Conservation (phyloP, 2,329 filamentous ascomycete genomes). For the Trichoderma atroviride region DNA sequence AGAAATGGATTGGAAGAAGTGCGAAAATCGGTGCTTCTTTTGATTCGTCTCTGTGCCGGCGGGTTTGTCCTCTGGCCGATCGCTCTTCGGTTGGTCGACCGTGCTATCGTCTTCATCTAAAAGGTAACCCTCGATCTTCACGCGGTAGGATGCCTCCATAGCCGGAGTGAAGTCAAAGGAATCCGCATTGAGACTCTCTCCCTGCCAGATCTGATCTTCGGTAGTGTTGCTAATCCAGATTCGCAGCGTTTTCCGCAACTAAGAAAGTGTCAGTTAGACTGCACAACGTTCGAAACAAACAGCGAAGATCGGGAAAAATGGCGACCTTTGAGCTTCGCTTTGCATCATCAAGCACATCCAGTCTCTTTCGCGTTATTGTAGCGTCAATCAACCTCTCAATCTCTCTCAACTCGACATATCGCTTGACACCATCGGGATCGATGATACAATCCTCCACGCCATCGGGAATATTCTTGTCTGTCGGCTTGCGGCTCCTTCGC, state of each 20-base stretch:
- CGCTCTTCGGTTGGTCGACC: slow-evolving; percentile 49
- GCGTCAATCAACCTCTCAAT: slow-evolving; percentile 88
- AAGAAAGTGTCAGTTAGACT: slow-evolving; percentile 22
- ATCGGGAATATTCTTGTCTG: slow-evolving; percentile 92
- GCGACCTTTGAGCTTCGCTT: slow-evolving; percentile 37
- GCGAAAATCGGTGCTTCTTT: slow-evolving; percentile 64
- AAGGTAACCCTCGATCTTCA: slow-evolving; percentile 88
- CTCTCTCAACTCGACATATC: slow-evolving; percentile 83
- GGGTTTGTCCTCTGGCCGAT: slow-evolving; percentile 35
- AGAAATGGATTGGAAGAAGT: slow-evolving; percentile 80
- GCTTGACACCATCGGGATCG: slow-evolving; percentile 72
- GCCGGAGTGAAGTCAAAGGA: slow-evolving; percentile 81
- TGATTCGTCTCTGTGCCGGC: slow-evolving; percentile 42
- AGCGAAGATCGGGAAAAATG: not conserved
- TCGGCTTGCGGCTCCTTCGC: slow-evolving; percentile 83
- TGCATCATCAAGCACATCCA: slow-evolving; percentile 85
- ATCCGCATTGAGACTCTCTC: slow-evolving; percentile 66
- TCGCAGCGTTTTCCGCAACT: slow-evolving; percentile 81
- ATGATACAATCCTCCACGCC: slow-evolving; percentile 81
- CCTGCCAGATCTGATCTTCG: slow-evolving; percentile 93
- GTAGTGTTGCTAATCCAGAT: slow-evolving; percentile 95
- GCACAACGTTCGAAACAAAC: slow-evolving; percentile 9
- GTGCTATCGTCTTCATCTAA: slow-evolving; percentile 70
- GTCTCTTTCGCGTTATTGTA: slow-evolving; percentile 88
- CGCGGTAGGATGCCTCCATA: slow-evolving; percentile 77